Base-by-base conservation (phyloP, 2,329 filamentous ascomycete genomes). In the Coleophoma crateriformis region DNA sequence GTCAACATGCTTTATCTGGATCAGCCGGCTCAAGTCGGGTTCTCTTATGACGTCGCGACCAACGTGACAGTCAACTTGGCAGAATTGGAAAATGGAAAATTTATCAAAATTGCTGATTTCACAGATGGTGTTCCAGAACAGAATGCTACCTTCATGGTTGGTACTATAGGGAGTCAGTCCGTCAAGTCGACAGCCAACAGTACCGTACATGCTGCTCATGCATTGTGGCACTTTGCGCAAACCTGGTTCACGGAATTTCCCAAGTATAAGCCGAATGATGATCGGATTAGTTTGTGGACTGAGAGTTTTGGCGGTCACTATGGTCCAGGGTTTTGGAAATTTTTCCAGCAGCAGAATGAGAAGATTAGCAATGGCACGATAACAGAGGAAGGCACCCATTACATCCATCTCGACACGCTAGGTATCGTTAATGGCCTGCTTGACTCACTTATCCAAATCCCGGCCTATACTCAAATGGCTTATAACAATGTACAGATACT, bases 391-490 rank as follows among this genome's bases (percentile, higher is more conserved):
- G 35, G 35, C 13, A 17, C 35, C 8, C 35, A 14, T n/a, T 73
- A 78, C 33, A 76, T 85, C 45, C 73, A 76, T 48, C 69, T 88
- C 7, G 69, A 69, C n/a, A 77, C 82, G 0, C 64, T 88, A 0
- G 84, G 84, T 22, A 84, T 89, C 50, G 70, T 87, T 51, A 87
- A 88, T 60, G 85, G 83, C 13, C 77, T 82, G 50, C 68, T 88
- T 34, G 86, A 89, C 58, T 70, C 75, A 53, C 60, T 79, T 15
- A 70, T 79, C 1, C 81, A 88, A 63, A 68, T 70, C 22, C 45
- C 44, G 10, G 40, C 43, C 11, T 56, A 53, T 41, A 13, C 41
- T 27, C 43, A 54, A 39, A 50, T 56, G 47, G 47, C 52, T 11
- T 52, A 50, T 43, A 55, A 55, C 19, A 52, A 53, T 56, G 27